Conservation (phyloP, 2,329 filamentous ascomycete genomes). For the Arachnopeziza araneosa region DNA sequence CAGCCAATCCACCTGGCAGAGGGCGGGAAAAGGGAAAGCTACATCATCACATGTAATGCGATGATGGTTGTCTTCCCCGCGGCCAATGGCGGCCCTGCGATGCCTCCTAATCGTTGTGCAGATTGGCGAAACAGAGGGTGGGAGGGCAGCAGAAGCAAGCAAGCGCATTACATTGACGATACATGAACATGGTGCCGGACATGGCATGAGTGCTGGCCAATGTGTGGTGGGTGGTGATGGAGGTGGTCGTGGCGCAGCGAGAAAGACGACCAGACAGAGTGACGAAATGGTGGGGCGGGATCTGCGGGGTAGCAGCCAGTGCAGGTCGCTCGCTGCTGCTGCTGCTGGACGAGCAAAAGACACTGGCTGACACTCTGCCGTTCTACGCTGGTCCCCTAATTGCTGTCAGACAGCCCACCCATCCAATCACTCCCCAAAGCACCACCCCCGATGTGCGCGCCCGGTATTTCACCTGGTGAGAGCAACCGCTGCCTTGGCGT, state of each 20-base stretch:
- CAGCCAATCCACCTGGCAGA: not conserved
- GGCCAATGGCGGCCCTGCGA: not conserved
- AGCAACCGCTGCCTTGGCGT: not conserved
- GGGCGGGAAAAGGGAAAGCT: not conserved
- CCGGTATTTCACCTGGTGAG: not conserved
- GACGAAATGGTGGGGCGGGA: not conserved
- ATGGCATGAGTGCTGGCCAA: no score
- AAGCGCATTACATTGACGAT: not conserved
- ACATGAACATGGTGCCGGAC: not conserved
- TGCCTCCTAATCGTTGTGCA: not conserved
- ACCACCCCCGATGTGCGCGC: not conserved
- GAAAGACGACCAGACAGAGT: not conserved
- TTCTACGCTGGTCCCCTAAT: not conserved
- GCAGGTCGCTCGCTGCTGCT: no score
- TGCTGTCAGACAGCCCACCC: not conserved
- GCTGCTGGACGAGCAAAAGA: not conserved
- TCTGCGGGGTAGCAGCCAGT: not conserved
- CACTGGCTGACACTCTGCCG: no score
- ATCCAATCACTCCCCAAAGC: no score
- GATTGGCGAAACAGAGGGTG: not conserved
- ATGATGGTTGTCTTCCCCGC: not conserved
- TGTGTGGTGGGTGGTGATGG: not conserved
- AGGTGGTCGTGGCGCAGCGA: not conserved
- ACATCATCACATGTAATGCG: not conserved
- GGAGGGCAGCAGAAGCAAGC: not conserved